Conservation (phyloP, 2,329 filamentous ascomycete species). For the Cadophora sp. region DNA sequence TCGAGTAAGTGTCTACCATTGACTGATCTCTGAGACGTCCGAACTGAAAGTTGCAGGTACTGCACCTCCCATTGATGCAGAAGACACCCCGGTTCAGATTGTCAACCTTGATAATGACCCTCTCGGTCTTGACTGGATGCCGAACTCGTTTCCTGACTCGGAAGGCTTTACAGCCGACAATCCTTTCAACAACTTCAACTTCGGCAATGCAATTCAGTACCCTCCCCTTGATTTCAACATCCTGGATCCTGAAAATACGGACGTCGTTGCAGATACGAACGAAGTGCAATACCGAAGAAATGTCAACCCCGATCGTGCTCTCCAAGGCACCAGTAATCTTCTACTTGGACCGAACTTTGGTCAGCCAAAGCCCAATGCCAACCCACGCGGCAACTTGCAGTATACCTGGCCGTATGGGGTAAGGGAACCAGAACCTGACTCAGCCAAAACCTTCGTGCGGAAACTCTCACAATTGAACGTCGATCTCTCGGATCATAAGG, state of each 20-base stretch:
- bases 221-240: conserved; percentile 3
- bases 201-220: not conserved
- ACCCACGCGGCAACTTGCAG: not conserved
- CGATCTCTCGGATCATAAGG: conserved; percentile 31
- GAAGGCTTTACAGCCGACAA: conserved; percentile 9
- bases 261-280: not conserved
- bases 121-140: conserved; percentile 18
- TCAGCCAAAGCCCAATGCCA: not conserved
- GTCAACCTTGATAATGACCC: conserved; percentile 12
- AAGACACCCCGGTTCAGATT: not conserved
- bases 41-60: not conserved
- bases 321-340: not conserved
- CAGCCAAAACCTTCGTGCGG: conserved; percentile 27
- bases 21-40: not conserved
- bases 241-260: not conserved
- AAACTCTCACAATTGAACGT: conserved; percentile 35
- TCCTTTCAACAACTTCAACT: conserved; percentile 11
- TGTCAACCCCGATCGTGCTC: not conserved
- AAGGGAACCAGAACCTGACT: not conserved
- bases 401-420: not conserved
- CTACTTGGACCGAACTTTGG: not conserved
- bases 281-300: not conserved
- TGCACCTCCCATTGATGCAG: not conserved
- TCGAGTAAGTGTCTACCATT: not conserved
- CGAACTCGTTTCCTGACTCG: not conserved